Conservation (phyloP, 495 filamentous ascomycete species). For the Penicillium tannophilum region DNA sequence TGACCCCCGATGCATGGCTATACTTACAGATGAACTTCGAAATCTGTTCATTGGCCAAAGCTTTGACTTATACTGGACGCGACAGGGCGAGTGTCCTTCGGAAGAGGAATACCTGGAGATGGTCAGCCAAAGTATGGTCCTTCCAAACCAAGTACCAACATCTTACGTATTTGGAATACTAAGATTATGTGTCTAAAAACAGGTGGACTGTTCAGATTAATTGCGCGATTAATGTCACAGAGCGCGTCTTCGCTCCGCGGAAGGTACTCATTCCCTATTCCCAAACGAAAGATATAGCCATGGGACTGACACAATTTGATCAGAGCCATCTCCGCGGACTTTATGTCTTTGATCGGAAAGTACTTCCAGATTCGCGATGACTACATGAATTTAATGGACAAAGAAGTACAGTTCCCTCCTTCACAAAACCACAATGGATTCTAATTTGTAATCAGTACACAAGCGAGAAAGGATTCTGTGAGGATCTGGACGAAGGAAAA, state of each 20-base stretch:
- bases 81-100: slow-evolving; percentile 26
- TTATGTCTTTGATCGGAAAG: slow-evolving; percentile 23
- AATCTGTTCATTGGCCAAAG: slow-evolving; percentile 39
- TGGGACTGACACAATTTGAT: neutral
- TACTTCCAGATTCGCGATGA: slow-evolving; percentile 46
- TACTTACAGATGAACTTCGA: slow-evolving; percentile 29
- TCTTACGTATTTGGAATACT: neutral
- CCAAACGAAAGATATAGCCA: too few relatives aligned
- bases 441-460: slow-evolving; percentile 20
- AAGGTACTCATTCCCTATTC: slow-evolving; percentile 3
- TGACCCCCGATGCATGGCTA: slow-evolving; percentile 26
- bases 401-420: slow-evolving; percentile 2
- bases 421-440: neutral
- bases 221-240: slow-evolving; percentile 30
- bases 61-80: slow-evolving; percentile 41
- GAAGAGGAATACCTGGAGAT: slow-evolving; percentile 38
- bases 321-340: slow-evolving; percentile 10
- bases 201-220: slow-evolving; percentile 38
- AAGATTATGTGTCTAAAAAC: slow-evolving; percentile 28
- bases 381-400: slow-evolving; percentile 37
- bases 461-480: slow-evolving; percentile 39
- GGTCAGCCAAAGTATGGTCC: slow-evolving; percentile 28
- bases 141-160: neutral
- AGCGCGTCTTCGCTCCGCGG: slow-evolving; percentile 14
- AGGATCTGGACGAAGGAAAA: slow-evolving; percentile 45